Evolutionary conservation across 2,329 filamentous ascomycete species (phyloP).

Genomic region (Ophiostoma sp.): DNA sequence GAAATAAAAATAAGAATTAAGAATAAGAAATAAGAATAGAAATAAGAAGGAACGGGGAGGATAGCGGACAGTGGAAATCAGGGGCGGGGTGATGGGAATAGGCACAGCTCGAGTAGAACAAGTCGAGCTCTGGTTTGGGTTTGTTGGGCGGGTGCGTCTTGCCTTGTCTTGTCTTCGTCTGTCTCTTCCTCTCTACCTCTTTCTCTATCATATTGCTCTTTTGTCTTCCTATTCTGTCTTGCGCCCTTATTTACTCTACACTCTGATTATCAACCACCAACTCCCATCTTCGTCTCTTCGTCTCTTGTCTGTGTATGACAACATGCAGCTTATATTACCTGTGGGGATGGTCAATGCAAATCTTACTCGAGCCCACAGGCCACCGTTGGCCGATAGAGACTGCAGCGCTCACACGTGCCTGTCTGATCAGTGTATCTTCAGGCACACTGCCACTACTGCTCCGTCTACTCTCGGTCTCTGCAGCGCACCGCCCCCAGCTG

Average conservation of each 20-base stretch:
- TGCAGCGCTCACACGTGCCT: background rate
- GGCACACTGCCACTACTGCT: too few relatives aligned
- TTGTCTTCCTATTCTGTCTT: too few relatives aligned
- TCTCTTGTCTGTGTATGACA: background rate
- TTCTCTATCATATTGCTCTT: too few relatives aligned
- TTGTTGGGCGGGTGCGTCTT: too few relatives aligned
- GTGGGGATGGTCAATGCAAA: conserved; percentile 8
- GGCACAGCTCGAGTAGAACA: too few relatives aligned
- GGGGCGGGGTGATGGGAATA: conserved; percentile 3
- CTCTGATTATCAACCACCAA: too few relatives aligned
- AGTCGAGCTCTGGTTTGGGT: too few relatives aligned
- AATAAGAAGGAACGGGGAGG: background rate
- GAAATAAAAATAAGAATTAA: too few relatives aligned
- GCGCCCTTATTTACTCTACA: too few relatives aligned
- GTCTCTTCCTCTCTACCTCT: background rate
- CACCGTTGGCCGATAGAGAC: background rate
- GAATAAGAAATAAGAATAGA: background rate
- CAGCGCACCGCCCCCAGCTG: background rate
- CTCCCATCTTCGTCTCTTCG: conserved; percentile 8
- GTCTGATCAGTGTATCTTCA: too few relatives aligned
- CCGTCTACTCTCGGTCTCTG: too few relatives aligned
- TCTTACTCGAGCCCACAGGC: conserved; percentile 10
- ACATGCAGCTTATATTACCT: conserved; percentile 14
- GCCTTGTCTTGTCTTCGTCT: background rate
- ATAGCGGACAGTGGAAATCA: background rate